Conservation (phyloP, 768 basidiomycete genomes). For the Filobasidium floriforme region DNA sequence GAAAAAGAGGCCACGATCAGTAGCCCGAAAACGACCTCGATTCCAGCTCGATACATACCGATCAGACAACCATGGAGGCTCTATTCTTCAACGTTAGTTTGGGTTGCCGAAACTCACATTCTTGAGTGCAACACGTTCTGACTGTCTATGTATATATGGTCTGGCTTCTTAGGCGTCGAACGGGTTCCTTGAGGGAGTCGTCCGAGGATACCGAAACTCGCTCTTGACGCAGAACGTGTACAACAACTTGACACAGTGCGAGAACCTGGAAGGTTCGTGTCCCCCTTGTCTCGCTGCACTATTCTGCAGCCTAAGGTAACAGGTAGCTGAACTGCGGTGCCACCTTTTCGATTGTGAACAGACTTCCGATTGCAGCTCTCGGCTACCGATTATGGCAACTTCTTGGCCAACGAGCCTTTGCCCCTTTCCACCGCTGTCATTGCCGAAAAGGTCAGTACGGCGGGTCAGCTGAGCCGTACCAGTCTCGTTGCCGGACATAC, state of each 20-base stretch:
- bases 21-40: not conserved
- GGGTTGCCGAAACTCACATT: slow-evolving; percentile 4
- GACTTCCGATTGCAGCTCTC: slow-evolving; percentile 93
- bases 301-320: not conserved
- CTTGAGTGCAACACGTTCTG: not conserved
- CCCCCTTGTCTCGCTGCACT: not conserved
- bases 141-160: not conserved
- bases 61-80: slow-evolving; percentile 60
- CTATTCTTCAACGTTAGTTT: slow-evolving; percentile 73
- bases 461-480: not conserved
- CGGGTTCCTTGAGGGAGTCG: slow-evolving; percentile 49
- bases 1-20: no score
- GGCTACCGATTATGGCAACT: slow-evolving; percentile 96
- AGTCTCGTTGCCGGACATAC: not conserved
- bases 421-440: slow-evolving; percentile 91
- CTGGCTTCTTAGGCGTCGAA: not conserved
- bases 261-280: slow-evolving; percentile 80
- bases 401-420: slow-evolving; percentile 89
- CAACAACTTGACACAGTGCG: slow-evolving; percentile 90
- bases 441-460: slow-evolving; percentile 59
- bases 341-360: slow-evolving; percentile 40
- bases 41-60: not conserved
- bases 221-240: slow-evolving; percentile 85
- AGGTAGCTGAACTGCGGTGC: not conserved
- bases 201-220: slow-evolving; percentile 85